Percentiles rank a stretch among this genome's conserved stretches.
Evolutionary conservation across 1,139 yeast genomes (phyloP).

Genomic region (Protomyces macrosporus): DNA sequence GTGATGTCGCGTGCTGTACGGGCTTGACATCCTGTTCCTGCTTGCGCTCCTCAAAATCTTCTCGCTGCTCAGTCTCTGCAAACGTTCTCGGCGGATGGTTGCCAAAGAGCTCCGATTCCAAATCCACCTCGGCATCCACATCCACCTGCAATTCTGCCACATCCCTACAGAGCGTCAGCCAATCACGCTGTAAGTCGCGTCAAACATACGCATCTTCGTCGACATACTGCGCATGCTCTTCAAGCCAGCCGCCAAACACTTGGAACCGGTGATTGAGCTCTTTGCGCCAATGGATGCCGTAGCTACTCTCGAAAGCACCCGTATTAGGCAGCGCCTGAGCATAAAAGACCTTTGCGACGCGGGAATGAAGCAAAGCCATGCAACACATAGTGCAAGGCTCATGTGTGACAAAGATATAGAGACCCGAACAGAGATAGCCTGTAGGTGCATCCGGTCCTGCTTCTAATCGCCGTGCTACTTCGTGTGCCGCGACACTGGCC

Average conservation of each 20-base stretch:
- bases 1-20: slow-evolving; percentile 3
- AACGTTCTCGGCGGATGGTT: slow-evolving; percentile 8
- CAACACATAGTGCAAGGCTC: slow-evolving; percentile 97
- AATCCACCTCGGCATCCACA: not conserved
- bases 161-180: not conserved
- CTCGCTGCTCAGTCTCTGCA: not conserved
- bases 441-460: slow-evolving; percentile 25
- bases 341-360: slow-evolving; percentile 66
- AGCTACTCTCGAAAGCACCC: slow-evolving; percentile 55
- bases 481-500: slow-evolving; percentile 52
- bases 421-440: slow-evolving; percentile 65
- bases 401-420: slow-evolving; percentile 79
- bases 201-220: slow-evolving; percentile 20
- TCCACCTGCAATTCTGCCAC: not conserved
- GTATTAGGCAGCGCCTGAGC: slow-evolving; percentile 46
- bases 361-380: slow-evolving; percentile 92
- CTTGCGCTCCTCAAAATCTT: not conserved
- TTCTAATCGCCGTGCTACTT: slow-evolving; percentile 40
- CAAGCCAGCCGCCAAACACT: slow-evolving; percentile 26
- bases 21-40: not conserved
- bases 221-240: slow-evolving; percentile 6
- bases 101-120: not conserved
- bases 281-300: slow-evolving; percentile 66
- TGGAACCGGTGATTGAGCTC: slow-evolving; percentile 58
- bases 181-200: not conserved